These are phyloP conservation scores for Fragosphaeria purpurea DNA, from an alignment of 2,329 filamentous ascomycete genomes.

Conservation along the genomic window DNA sequence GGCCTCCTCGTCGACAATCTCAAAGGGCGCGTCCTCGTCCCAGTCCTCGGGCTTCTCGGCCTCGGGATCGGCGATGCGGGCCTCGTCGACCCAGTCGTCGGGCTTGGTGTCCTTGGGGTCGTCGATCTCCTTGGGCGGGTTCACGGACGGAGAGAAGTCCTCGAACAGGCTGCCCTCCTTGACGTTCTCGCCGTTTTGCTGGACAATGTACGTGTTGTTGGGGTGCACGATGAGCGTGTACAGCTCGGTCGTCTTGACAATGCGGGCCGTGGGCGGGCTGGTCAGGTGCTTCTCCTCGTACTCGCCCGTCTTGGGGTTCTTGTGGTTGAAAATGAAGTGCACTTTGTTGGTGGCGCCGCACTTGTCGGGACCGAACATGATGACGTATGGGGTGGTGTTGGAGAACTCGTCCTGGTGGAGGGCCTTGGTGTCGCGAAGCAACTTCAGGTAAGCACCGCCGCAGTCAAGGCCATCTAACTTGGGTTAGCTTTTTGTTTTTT, in stretches of 20 bases:
- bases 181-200: conserved; percentile 79
- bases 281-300: conserved; percentile 99
- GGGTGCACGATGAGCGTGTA: conserved; percentile 96
- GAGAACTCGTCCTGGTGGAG: conserved; percentile 97
- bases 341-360: conserved; percentile 99
- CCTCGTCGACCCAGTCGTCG: conserved; percentile 88
- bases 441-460: conserved; percentile 98
- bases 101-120: conserved; percentile 91
- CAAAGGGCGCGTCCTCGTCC: conserved; percentile 96
- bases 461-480: conserved; percentile 79
- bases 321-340: conserved; percentile 98
- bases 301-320: conserved; percentile 99
- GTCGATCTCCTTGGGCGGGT: conserved; percentile 89
- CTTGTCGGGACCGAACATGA: conserved; percentile 99
- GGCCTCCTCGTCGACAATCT: conserved; percentile 90
- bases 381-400: conserved; percentile 93
- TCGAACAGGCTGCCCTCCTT: conserved; percentile 88
- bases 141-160: conserved; percentile 88
- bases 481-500: not conserved
- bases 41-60: conserved; percentile 96
- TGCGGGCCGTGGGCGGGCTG: conserved; percentile 72
- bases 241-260: conserved; percentile 83
- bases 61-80: conserved; percentile 82
- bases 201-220: conserved; percentile 89
- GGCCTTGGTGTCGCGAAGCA: conserved; percentile 93